Percentiles rank a stretch among this genome's conserved stretches.
Conservation (phyloP, 352 stramenopile species). For the Phytophthora citricola region DNA sequence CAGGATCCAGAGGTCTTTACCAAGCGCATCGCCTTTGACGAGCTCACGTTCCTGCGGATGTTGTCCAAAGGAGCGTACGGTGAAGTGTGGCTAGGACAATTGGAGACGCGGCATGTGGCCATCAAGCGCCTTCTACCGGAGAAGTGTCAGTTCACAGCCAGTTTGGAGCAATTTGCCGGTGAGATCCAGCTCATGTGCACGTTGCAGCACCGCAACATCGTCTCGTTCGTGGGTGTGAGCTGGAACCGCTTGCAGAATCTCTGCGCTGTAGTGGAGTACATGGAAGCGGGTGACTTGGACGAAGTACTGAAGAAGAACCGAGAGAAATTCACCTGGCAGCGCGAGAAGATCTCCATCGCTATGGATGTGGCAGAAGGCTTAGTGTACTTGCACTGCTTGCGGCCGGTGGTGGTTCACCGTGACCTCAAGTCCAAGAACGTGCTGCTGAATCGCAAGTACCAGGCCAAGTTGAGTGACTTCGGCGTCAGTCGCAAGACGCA, state of each 20-base stretch:
- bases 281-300: slow-evolving; percentile 75
- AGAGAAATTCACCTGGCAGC: slow-evolving; percentile 63
- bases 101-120: slow-evolving; percentile 72
- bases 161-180: slow-evolving; percentile 69
- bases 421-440: slow-evolving; percentile 92
- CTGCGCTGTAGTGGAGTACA: slow-evolving; percentile 84
- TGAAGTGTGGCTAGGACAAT: slow-evolving; percentile 74
- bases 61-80: slow-evolving; percentile 76
- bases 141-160: slow-evolving; percentile 55
- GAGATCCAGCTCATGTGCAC: slow-evolving; percentile 80
- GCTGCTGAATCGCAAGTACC: slow-evolving; percentile 67
- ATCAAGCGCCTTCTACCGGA: slow-evolving; percentile 78
- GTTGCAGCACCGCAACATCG: slow-evolving; percentile 80
- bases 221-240: slow-evolving; percentile 75
- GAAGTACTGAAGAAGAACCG: slow-evolving; percentile 64
- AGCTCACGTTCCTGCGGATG: slow-evolving; percentile 70
- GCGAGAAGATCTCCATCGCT: slow-evolving; percentile 81
- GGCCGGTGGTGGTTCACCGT: slow-evolving; percentile 80
- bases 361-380: slow-evolving; percentile 86
- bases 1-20: slow-evolving; percentile 55
- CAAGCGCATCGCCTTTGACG: slow-evolving; percentile 66
- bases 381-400: slow-evolving; percentile 84
- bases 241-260: slow-evolving; percentile 73
- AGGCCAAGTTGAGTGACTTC: slow-evolving; percentile 90
- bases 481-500: slow-evolving; percentile 79